phyloP scores from a whole-genome alignment of 441 rosid genomes.

The Adansonia grandidieri region DNA sequence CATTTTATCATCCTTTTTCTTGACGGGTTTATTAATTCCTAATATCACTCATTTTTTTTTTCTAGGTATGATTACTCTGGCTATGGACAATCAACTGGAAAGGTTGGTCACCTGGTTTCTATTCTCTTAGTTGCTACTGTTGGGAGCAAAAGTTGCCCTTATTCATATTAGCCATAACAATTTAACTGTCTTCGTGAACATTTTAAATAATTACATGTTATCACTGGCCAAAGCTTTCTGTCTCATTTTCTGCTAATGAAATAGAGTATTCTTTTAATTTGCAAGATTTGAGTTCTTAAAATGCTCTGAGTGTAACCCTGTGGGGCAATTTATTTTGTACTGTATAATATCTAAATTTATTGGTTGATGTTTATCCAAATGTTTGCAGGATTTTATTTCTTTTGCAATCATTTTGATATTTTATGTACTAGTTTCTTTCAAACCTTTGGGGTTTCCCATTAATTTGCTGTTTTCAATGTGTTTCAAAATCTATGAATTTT shows the following conservation, averaged over 20 bases:
- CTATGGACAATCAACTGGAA: conserved; percentile 77
- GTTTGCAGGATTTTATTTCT: neutral
- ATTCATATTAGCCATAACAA: neutral
- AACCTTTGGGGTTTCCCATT: neutral
- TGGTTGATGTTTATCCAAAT: neutral
- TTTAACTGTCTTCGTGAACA: neutral
- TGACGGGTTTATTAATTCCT: neutral
- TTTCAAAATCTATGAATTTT: neutral
- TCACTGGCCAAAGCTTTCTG: neutral
- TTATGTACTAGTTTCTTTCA: neutral
- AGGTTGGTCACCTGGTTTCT: conserved; percentile 50
- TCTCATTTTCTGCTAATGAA: neutral
- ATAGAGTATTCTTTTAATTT: neutral
- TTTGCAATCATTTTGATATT: neutral
- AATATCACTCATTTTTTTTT: conserved; percentile 2
- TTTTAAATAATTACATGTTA: neutral
- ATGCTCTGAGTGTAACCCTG: neutral
- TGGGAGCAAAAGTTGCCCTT: neutral
- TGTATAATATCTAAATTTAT: neutral
- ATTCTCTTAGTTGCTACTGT: conserved; percentile 27
- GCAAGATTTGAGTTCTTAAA: neutral
- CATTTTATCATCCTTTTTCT: neutral
- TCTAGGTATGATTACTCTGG: conserved; percentile 78
- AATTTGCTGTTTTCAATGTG: neutral
- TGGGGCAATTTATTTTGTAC: neutral